Conservation (phyloP, 306 rosid genomes). For the Herpetospermum pedunculosum region DNA sequence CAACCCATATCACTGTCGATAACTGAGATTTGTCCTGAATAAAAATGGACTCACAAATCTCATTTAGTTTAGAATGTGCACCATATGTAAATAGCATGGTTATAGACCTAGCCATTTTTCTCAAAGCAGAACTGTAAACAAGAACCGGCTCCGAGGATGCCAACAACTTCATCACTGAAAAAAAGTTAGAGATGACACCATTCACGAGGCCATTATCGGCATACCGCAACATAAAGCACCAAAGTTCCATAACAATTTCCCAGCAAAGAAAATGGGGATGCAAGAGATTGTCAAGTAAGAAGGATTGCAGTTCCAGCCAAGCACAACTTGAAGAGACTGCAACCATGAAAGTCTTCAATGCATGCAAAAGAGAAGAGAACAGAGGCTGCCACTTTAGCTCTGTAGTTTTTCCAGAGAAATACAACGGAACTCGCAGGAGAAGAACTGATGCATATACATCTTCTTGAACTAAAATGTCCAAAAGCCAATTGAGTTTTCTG, state of each 20-base stretch:
- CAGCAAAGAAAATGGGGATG: slow-evolving; percentile 90
- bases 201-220: slow-evolving; percentile 46
- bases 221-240: slow-evolving; percentile 73
- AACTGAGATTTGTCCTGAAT: slow-evolving; percentile 38
- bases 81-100: slow-evolving; percentile 48
- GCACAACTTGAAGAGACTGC: slow-evolving; percentile 53
- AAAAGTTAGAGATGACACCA: slow-evolving; percentile 34
- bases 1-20: slow-evolving; percentile 37
- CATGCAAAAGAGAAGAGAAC: slow-evolving; percentile 48
- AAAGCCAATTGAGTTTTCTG: slow-evolving; percentile 52
- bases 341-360: slow-evolving; percentile 62
- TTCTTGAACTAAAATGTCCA: slow-evolving; percentile 54
- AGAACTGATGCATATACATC: slow-evolving; percentile 59
- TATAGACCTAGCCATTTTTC: slow-evolving; percentile 71
- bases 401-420: slow-evolving; percentile 41
- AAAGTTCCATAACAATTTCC: slow-evolving; percentile 85
- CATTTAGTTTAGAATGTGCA: slow-evolving; percentile 38
- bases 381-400: slow-evolving; percentile 55
- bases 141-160: slow-evolving; percentile 54
- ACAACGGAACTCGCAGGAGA: slow-evolving; percentile 46
- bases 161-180: slow-evolving; percentile 51
- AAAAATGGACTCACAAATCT: slow-evolving; percentile 40
- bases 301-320: slow-evolving; percentile 56
- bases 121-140: slow-evolving; percentile 40
- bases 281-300: slow-evolving; percentile 66